A percentile compares a stretch with the other conserved stretches of the same genome.
These are phyloP conservation scores for Glebionis coronaria DNA, from an alignment of 129 eudicot genomes.

Conservation along the genomic window DNA sequence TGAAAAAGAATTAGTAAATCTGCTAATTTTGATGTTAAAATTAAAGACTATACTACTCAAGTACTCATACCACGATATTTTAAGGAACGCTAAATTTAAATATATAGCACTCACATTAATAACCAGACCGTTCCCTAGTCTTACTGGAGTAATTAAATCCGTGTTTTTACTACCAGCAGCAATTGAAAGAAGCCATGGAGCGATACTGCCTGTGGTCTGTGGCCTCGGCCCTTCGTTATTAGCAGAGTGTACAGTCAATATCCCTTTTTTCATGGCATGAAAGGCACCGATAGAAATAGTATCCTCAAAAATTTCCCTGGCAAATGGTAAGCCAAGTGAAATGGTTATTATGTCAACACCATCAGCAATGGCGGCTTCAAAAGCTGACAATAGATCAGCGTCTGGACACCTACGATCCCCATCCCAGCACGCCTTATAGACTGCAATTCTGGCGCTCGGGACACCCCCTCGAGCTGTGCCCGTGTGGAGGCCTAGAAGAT, in stretches of 20 bases:
- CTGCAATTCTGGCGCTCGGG: constrained; percentile 11
- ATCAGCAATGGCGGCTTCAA: constrained; percentile 8
- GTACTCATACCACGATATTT: background rate
- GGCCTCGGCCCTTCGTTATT: background rate
- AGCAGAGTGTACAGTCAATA: constrained; percentile 14
- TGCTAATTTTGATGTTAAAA: background rate
- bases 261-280: constrained; percentile 16
- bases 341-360: constrained; percentile 2
- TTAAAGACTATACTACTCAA: background rate
- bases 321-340: background rate
- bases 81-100: background rate
- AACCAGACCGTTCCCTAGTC: constrained; percentile 8
- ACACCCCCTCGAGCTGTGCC: constrained; percentile 16
- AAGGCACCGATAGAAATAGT: background rate
- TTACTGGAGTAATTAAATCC: background rate
- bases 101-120: constrained; percentile 2
- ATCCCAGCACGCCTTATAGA: constrained; percentile 5
- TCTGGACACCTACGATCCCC: background rate
- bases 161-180: constrained; percentile 8
- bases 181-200: constrained; percentile 13
- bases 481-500: background rate
- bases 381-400: background rate
- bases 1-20: background rate
- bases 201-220: background rate
- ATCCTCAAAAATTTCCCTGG: background rate